A percentile compares a stretch with the other conserved stretches of the same genome.
Conservation (phyloP, 139 green algal genomes). For the Trebouxia sp. region DNA sequence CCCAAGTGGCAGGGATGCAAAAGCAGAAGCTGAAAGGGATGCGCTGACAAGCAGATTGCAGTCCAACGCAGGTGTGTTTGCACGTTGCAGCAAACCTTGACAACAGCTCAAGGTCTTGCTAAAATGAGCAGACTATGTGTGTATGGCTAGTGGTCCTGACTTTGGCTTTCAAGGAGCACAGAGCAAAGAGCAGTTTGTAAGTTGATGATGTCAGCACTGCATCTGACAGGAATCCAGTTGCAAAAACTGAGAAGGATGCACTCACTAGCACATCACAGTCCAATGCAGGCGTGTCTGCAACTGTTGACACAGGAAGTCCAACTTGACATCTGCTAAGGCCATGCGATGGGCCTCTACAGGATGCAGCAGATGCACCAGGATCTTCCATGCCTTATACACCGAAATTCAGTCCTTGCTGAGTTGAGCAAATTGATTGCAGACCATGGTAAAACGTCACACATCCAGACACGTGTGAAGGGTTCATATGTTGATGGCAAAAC, state of each 20-base stretch:
- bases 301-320: not conserved
- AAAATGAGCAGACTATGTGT: not conserved
- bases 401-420: too few species aligned
- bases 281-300: not conserved
- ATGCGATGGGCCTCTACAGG: too few species aligned
- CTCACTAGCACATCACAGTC: not conserved
- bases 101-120: not conserved
- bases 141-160: not conserved
- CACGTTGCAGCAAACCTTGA: not conserved
- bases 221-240: not conserved
- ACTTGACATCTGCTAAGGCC: too few species aligned
- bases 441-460: too few species aligned
- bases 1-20: not conserved
- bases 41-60: not conserved
- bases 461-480: too few species aligned
- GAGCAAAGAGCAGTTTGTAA: too few species aligned
- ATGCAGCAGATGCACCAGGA: too few species aligned
- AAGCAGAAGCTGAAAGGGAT: not conserved
- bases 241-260: too few species aligned
- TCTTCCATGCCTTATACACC: too few species aligned
- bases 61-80: not conserved
- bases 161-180: too few species aligned
- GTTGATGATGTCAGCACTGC: not conserved
- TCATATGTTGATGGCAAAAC: too few species aligned
- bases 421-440: too few species aligned